A percentile compares a stretch with the other conserved stretches of the same genome.
Conservation (phyloP, 2,329 filamentous ascomycete species). For the Lachnum nothofagi region DNA sequence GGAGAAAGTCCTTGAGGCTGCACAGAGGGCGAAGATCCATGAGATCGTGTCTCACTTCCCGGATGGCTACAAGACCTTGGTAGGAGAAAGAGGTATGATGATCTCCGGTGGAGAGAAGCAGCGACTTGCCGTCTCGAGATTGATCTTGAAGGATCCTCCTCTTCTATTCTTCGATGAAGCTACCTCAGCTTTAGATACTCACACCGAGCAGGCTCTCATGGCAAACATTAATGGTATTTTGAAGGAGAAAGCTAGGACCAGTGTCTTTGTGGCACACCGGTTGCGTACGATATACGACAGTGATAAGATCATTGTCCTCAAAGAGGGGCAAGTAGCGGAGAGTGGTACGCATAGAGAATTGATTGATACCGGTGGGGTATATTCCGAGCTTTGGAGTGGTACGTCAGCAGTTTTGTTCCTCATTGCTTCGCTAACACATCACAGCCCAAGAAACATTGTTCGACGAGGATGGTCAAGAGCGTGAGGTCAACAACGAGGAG, state of each 20-base stretch:
- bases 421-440: conserved; percentile 13
- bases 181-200: conserved; percentile 85
- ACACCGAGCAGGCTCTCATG: conserved; percentile 86
- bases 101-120: conserved; percentile 95
- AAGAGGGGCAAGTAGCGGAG: conserved; percentile 79
- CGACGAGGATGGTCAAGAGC: conserved; percentile 42
- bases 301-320: conserved; percentile 86
- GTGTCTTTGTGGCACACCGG: conserved; percentile 90
- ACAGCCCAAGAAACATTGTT: conserved; percentile 60
- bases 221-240: conserved; percentile 90
- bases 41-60: conserved; percentile 75
- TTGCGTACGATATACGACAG: conserved; percentile 90
- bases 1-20: conserved; percentile 70
- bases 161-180: conserved; percentile 94
- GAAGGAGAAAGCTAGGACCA: conserved; percentile 81
- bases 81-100: conserved; percentile 94
- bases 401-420: conserved; percentile 34
- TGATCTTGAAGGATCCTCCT: conserved; percentile 84
- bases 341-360: conserved; percentile 81
- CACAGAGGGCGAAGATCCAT: conserved; percentile 77
- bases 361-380: conserved; percentile 72
- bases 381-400: conserved; percentile 88
- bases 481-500: conserved; percentile 28
- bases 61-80: conserved; percentile 84
- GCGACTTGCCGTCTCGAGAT: conserved; percentile 73